Percentiles rank a stretch among this genome's conserved stretches.
Conservation (phyloP, 78 protist species). For the Mastigamoeba balamuthi region DNA sequence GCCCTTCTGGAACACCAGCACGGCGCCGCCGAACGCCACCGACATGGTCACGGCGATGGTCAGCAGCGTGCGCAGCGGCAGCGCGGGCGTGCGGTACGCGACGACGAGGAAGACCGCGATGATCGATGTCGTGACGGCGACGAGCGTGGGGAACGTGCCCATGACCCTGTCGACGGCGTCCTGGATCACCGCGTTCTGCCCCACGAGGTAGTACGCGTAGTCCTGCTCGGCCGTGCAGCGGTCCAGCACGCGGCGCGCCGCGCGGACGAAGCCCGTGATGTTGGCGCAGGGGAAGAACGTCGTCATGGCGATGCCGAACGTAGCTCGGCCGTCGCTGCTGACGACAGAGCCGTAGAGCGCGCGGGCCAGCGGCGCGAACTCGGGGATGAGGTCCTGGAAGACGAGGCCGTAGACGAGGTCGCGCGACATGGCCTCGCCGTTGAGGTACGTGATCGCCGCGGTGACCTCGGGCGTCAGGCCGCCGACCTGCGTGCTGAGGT, state of each 20-base stretch:
- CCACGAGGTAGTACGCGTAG: neutral
- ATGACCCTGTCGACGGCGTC: neutral
- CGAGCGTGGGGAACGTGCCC: neutral
- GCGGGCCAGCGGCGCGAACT: too few species aligned
- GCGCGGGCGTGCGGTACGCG: constrained; percentile 16
- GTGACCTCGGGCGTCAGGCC: too few species aligned
- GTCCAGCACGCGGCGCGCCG: neutral
- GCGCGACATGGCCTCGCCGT: too few species aligned
- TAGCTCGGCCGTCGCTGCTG: constrained; percentile 3
- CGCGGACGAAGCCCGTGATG: neutral
- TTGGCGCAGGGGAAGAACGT: neutral
- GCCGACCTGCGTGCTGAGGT: too few species aligned
- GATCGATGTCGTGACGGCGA: neutral
- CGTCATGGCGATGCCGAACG: neutral
- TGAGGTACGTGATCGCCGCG: too few species aligned
- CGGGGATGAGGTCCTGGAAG: too few species aligned
- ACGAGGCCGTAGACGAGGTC: too few species aligned
- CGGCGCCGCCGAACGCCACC: constrained; percentile 11
- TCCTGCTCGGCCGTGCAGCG: neutral
- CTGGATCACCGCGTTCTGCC: neutral
- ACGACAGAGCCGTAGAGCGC: too few species aligned
- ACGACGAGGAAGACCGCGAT: constrained; percentile 7
- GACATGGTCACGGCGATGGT: constrained; percentile 6
- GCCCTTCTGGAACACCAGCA: constrained; percentile 11
- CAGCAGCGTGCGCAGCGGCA: constrained; percentile 43